These are phyloP conservation scores for Hamamelis virginiana DNA, from an alignment of 164 flowering plant genomes.

Conservation along the genomic window DNA sequence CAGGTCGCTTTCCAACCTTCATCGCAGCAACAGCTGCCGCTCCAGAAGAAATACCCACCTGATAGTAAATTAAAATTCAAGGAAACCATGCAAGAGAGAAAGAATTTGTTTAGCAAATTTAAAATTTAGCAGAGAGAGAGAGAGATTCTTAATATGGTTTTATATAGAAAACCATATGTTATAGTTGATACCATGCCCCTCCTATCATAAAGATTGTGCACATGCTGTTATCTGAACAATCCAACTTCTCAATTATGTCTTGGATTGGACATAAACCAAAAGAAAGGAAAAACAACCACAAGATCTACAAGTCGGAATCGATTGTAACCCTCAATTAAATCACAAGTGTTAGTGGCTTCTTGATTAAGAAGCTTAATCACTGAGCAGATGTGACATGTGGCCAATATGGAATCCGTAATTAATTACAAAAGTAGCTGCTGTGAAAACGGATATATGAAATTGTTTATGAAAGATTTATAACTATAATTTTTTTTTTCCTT, in stretches of 20 bases:
- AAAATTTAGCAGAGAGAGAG: background rate
- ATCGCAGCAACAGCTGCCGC: conserved; percentile 91
- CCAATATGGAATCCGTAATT: background rate
- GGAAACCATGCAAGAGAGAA: background rate
- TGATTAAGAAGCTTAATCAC: background rate
- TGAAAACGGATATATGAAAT: too few relatives aligned
- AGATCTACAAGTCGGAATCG: background rate
- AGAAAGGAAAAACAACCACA: background rate
- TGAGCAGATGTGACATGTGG: background rate
- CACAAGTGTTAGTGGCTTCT: background rate
- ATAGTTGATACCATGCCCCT: background rate
- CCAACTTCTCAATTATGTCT: background rate
- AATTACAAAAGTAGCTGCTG: background rate
- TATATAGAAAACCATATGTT: background rate
- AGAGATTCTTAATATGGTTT: background rate
- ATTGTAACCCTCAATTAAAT: background rate
- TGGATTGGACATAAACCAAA: background rate
- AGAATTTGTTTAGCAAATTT: background rate
- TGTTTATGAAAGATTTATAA: too few relatives aligned
- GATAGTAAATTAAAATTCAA: conserved; percentile 7
- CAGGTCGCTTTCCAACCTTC: conserved; percentile 77
- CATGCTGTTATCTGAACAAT: background rate
- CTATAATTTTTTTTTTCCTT: too few relatives aligned
- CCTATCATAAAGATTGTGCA: background rate
- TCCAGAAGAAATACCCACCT: conserved; percentile 98